These are phyloP conservation scores for Globisporangium nodosum DNA, from an alignment of 352 stramenopile species.

Conservation along the genomic window DNA sequence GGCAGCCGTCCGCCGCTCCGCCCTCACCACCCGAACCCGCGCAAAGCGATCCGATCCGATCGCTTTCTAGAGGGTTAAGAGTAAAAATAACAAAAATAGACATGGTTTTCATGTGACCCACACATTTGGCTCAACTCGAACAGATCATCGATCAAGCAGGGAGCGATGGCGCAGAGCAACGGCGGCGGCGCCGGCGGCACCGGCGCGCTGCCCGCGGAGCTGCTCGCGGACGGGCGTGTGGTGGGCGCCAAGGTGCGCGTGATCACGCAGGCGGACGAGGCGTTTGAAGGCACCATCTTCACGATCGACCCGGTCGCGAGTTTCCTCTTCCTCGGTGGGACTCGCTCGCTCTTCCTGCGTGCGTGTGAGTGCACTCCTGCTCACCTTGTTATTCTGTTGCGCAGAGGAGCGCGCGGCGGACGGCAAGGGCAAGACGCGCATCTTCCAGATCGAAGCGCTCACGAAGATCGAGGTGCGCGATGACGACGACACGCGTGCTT, in stretches of 20 bases:
- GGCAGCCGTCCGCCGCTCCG: conserved; percentile 2
- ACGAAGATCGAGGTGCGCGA: conserved; percentile 49
- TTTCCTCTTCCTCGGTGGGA: conserved; percentile 72
- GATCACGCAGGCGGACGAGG: conserved; percentile 36
- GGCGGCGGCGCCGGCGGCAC: conserved; percentile 1
- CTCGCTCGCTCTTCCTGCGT: neutral
- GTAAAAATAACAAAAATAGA: neutral
- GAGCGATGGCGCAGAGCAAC: conserved; percentile 15
- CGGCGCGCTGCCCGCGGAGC: conserved; percentile 38
- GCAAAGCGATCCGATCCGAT: neutral
- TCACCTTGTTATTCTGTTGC: neutral
- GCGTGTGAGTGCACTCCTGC: neutral
- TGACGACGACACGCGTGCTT: no score
- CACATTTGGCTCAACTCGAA: neutral
- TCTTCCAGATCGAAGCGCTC: conserved; percentile 67
- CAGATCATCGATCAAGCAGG: neutral
- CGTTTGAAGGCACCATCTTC: conserved; percentile 70
- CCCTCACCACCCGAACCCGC: neutral
- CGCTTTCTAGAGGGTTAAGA: neutral
- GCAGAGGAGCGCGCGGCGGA: conserved; percentile 52
- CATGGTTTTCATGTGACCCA: neutral
- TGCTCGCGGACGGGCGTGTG: conserved; percentile 54
- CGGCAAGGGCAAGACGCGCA: conserved; percentile 60
- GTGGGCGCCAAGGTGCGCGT: conserved; percentile 66
- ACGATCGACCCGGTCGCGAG: conserved; percentile 71